phyloP scores from a whole-genome alignment of 106 monocot species.

The Dioscorea zingiberensis region DNA sequence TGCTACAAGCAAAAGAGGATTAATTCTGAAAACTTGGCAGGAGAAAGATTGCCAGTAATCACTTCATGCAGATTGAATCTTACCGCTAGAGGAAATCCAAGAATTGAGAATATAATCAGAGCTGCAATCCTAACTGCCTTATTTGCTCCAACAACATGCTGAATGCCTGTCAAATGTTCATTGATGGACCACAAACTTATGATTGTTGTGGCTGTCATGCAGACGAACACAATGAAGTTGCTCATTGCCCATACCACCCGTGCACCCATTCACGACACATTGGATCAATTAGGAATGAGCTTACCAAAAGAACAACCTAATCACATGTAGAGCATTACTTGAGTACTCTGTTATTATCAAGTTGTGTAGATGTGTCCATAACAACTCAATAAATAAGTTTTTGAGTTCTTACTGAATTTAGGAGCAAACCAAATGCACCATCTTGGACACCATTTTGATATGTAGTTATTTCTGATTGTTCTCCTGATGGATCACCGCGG shows the following conservation, averaged over 20 bases:
- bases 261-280: conserved; percentile 73
- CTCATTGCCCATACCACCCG: conserved; percentile 85
- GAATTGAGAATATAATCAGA: conserved; percentile 78
- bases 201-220: conserved; percentile 78
- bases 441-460: conserved; percentile 95
- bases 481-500: conserved; percentile 87
- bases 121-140: conserved; percentile 45
- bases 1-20: conserved; percentile 23
- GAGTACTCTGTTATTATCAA: too few species aligned
- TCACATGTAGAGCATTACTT: not conserved
- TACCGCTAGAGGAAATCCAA: conserved; percentile 95
- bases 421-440: conserved; percentile 98
- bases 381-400: too few species aligned
- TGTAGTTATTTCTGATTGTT: conserved; percentile 17
- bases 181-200: conserved; percentile 58
- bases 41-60: not conserved
- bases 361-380: too few species aligned
- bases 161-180: conserved; percentile 33
- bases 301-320: conserved; percentile 87
- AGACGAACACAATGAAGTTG: conserved; percentile 85
- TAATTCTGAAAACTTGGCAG: not conserved
- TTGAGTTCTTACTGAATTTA: conserved; percentile 96
- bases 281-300: conserved; percentile 89
- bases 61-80: conserved; percentile 15
- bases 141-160: conserved; percentile 47